Conservation (phyloP, 2,329 filamentous ascomycete genomes). For the Dactylellina drechsleri region DNA sequence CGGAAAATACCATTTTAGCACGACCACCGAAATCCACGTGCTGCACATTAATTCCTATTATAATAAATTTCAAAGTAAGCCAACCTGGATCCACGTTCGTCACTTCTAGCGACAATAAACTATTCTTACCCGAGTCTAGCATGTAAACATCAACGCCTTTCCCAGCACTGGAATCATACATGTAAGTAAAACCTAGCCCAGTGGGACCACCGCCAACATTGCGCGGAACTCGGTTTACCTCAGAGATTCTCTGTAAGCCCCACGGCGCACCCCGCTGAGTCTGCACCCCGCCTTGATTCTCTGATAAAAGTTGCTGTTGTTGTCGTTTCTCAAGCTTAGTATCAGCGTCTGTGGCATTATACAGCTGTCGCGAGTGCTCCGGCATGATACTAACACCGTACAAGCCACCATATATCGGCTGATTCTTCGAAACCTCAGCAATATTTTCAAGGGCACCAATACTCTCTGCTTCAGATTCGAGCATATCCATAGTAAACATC, state of each 20-base stretch:
- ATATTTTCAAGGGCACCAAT: constrained; percentile 19
- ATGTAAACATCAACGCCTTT: constrained; percentile 47
- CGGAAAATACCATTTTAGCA: constrained; percentile 30
- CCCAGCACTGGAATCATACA: constrained; percentile 4
- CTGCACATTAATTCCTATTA: constrained; percentile 28
- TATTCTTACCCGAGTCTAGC: constrained; percentile 32
- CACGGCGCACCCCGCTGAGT: constrained; percentile 28
- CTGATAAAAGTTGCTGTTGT: not conserved
- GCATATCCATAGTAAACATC: constrained; percentile 36
- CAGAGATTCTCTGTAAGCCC: constrained; percentile 37
- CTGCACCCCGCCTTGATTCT: not conserved
- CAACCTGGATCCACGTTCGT: not conserved
- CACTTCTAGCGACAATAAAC: not conserved
- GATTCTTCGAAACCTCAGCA: constrained; percentile 24
- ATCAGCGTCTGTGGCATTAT: not conserved
- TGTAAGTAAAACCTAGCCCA: constrained; percentile 19
- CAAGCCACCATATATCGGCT: constrained; percentile 1
- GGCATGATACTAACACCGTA: not conserved
- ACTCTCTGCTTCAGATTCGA: constrained; percentile 27
- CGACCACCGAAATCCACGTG: constrained; percentile 40
- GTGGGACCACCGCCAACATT: not conserved
- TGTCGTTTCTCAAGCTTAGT: not conserved
- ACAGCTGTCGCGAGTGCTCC: not conserved
- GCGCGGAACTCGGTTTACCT: not conserved
- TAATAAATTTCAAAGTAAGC: not conserved